Evolutionary conservation across 495 filamentous ascomycete species (phyloP).

Genomic region (Annulohypoxylon moriforme): DNA sequence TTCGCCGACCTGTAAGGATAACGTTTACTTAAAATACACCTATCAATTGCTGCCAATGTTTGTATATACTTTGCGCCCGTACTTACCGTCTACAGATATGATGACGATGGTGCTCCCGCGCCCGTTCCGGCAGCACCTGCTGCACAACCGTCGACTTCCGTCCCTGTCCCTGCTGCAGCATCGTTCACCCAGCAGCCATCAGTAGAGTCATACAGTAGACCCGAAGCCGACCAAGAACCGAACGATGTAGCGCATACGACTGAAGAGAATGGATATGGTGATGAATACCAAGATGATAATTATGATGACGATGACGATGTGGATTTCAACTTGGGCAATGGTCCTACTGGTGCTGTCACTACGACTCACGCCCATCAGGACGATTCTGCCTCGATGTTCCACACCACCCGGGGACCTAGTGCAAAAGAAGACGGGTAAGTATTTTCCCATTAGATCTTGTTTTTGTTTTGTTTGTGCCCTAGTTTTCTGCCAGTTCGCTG

Average conservation of each 20-base stretch:
- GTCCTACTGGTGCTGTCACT: slow-evolving; percentile 48
- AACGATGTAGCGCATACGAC: slow-evolving; percentile 44
- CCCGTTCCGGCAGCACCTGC: slow-evolving; percentile 48
- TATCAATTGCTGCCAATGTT: neutral
- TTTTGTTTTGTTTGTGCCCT: slow-evolving; percentile 48
- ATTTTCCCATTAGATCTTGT: slow-evolving; percentile 40
- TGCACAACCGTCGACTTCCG: slow-evolving; percentile 28
- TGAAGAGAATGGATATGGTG: slow-evolving; percentile 61
- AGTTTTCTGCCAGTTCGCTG: slow-evolving; percentile 18
- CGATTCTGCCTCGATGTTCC: slow-evolving; percentile 44
- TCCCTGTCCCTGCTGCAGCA: slow-evolving; percentile 21
- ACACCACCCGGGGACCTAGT: slow-evolving; percentile 64
- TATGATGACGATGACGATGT: slow-evolving; percentile 71
- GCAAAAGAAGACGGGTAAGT: slow-evolving; percentile 99
- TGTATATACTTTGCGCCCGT: slow-evolving; percentile 16
- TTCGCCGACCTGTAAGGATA: slow-evolving; percentile 93
- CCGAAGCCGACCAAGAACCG: slow-evolving; percentile 33
- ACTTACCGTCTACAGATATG: slow-evolving; percentile 70
- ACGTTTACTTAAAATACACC: neutral
- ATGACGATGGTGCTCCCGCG: slow-evolving; percentile 75
- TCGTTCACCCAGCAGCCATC: slow-evolving; percentile 26
- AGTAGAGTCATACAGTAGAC: slow-evolving; percentile 27
- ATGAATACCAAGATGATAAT: slow-evolving; percentile 67
- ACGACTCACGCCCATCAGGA: slow-evolving; percentile 53
- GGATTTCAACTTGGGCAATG: slow-evolving; percentile 66